phyloP scores from a whole-genome alignment of 225 moss, liverwort and hornwort genomes.

The Thuidium tamariscinum region DNA sequence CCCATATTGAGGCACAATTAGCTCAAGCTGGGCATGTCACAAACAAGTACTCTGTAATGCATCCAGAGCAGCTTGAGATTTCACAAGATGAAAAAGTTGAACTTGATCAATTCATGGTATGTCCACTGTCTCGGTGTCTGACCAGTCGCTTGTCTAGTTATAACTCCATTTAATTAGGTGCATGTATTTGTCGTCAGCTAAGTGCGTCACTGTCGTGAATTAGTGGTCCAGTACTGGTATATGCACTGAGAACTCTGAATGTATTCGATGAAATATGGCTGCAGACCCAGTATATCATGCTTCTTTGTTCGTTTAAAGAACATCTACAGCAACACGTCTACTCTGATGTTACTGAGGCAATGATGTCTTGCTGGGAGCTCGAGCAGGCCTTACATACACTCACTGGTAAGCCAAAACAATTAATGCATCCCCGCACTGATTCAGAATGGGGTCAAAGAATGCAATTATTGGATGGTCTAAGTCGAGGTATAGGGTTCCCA shows the following conservation, averaged over 20 bases:
- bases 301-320: constrained; percentile 48
- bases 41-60: constrained; percentile 20
- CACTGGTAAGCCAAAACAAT: constrained; percentile 24
- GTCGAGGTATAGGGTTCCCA: neutral
- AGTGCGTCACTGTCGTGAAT: neutral
- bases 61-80: constrained; percentile 27
- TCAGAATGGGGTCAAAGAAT: neutral
- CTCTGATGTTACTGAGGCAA: constrained; percentile 52
- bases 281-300: constrained; percentile 54
- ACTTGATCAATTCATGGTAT: constrained; percentile 74
- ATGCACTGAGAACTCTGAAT: neutral
- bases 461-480: neutral
- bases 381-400: constrained; percentile 46
- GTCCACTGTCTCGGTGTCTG: neutral
- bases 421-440: neutral
- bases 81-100: constrained; percentile 36
- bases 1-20: constrained; percentile 56
- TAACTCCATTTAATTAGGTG: neutral
- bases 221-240: neutral
- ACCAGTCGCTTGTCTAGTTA: neutral
- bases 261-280: neutral
- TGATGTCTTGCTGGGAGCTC: constrained; percentile 54
- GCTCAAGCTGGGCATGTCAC: constrained; percentile 22
- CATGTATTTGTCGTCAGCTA: neutral
- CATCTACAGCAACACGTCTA: constrained; percentile 47